phyloP scores from a whole-genome alignment of 2,329 filamentous ascomycete species.

The Clonostachys byssicola region DNA sequence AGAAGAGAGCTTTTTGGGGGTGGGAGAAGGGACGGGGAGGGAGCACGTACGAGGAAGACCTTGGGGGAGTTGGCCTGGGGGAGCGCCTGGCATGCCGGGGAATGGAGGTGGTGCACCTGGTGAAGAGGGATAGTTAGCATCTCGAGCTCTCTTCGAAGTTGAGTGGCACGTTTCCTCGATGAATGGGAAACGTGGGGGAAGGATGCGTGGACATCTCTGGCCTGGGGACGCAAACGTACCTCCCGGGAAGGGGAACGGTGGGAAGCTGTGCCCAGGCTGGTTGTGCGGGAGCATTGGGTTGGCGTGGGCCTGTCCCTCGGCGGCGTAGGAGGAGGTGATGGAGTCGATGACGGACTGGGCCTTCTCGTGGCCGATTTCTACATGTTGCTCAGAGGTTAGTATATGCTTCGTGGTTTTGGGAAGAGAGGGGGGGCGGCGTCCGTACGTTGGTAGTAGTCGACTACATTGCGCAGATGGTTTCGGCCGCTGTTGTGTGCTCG shows the following conservation, averaged over 20 bases:
- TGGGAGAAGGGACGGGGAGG: conserved; percentile 28
- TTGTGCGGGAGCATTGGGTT: conserved; percentile 80
- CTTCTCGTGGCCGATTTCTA: conserved; percentile 88
- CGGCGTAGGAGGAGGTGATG: conserved; percentile 93
- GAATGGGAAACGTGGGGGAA: conserved; percentile 5
- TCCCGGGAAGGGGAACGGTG: conserved; percentile 57
- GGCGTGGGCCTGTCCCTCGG: conserved; percentile 81
- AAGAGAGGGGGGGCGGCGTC: conserved; percentile 3
- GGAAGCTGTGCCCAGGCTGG: conserved; percentile 50
- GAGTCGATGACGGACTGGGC: conserved; percentile 97
- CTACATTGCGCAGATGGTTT: conserved; percentile 95
- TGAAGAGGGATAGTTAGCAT: conserved; percentile 5
- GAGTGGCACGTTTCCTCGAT: too few relatives aligned
- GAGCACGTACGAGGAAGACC: conserved; percentile 49
- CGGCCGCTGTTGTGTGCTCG: conserved; percentile 97
- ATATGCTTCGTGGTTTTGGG: neutral
- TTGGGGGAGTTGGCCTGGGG: conserved; percentile 32
- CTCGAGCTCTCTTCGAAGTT: too few relatives aligned
- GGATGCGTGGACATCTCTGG: neutral
- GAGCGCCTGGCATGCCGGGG: conserved; percentile 40
- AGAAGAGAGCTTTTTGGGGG: neutral
- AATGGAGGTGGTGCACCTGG: conserved; percentile 53
- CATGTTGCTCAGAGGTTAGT: neutral
- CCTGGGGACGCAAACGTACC: conserved; percentile 17
- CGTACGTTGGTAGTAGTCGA: conserved; percentile 95